Percentiles rank a stretch among this genome's conserved stretches.
Evolutionary conservation across 2,329 filamentous ascomycete species (phyloP).

Genomic region (Coleophoma crateriformis): DNA sequence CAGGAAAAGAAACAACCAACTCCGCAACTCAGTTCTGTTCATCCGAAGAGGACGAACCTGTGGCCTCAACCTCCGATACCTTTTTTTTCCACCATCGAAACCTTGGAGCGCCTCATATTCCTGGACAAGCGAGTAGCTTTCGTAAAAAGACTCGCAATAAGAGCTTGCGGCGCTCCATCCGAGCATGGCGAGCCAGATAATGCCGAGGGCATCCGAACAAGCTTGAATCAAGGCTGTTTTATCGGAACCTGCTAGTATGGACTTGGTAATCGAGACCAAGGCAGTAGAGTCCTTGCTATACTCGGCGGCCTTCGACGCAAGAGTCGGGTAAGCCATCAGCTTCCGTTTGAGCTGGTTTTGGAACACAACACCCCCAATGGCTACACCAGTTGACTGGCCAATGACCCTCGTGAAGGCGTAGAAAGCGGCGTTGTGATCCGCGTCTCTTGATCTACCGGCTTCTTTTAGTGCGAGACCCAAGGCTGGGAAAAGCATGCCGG

Average conservation of each 20-base stretch:
- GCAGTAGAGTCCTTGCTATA: constrained; percentile 24
- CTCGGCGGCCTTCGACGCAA: constrained; percentile 15
- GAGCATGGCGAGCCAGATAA: constrained; percentile 51
- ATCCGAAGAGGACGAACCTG: background rate
- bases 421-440: constrained; percentile 57
- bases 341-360: constrained; percentile 47
- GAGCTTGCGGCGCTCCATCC: constrained; percentile 42
- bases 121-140: constrained; percentile 42
- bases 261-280: constrained; percentile 19
- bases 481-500: constrained; percentile 60
- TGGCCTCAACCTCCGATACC: constrained; percentile 3
- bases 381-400: constrained; percentile 61
- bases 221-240: constrained; percentile 41
- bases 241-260: constrained; percentile 24
- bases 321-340: constrained; percentile 13
- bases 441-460: constrained; percentile 46
- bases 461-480: constrained; percentile 61
- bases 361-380: constrained; percentile 63
- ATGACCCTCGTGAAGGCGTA: constrained; percentile 63
- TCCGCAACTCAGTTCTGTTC: background rate
- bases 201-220: constrained; percentile 47
- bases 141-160: constrained; percentile 42
- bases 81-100: constrained; percentile 33
- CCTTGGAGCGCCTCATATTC: constrained; percentile 42
- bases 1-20: too few relatives aligned